Evolutionary conservation across 495 filamentous ascomycete genomes (phyloP), one percentile per base, ranked within the genome.

Genomic region (Chaetomidium leptoderma): DNA sequence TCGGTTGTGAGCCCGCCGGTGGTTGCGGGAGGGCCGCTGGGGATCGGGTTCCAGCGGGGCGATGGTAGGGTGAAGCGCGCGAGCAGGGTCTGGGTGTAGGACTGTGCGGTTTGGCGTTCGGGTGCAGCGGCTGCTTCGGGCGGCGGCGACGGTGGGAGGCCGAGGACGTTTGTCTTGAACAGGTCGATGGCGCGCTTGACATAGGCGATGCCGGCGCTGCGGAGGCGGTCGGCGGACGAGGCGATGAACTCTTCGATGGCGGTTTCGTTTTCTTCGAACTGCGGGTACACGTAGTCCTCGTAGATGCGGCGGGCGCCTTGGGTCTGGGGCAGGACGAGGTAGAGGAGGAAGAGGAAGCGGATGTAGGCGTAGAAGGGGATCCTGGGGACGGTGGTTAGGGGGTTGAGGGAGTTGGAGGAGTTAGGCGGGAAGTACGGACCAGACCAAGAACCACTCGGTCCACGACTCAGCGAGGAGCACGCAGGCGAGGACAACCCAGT

Each of bases 251-350:
- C 84, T 59, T 98, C 93, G 72, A 98, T 97, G 57, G 91, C 83
- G 17, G 76, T 72, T 70, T 99, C 93, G 69, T 99, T 92, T 33
- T 91, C 82, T 50, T 81, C 75, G 48, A 99, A 84, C 76, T 91
- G 95, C 3, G 95, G 93, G 67, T 95, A 83, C 58, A 99, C 79
- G 70, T 96, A 86, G 33, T 80, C 77, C 65, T 88, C 81, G 75
- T 97, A 99, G 62, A 97, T 77, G 52, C 86, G 73, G 30, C 85
- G 86, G 50, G 92, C 91, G 65, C 93, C 93, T 67, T 97, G 92
- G 39, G 89, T 91, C 72, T 96, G 92, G 1, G 93, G 93, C n/a
- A 96, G 86, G 59, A 99, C 90, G 58, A 99, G 91, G 78, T 96
- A 99, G 63, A 90, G 83, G 70, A 95, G 85, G 76, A 93, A 86